Percentiles rank a stretch among this genome's conserved stretches.
These are phyloP conservation scores for Verticillium longisporum DNA, from an alignment of 2,329 filamentous ascomycete species.

Conservation along the genomic window DNA sequence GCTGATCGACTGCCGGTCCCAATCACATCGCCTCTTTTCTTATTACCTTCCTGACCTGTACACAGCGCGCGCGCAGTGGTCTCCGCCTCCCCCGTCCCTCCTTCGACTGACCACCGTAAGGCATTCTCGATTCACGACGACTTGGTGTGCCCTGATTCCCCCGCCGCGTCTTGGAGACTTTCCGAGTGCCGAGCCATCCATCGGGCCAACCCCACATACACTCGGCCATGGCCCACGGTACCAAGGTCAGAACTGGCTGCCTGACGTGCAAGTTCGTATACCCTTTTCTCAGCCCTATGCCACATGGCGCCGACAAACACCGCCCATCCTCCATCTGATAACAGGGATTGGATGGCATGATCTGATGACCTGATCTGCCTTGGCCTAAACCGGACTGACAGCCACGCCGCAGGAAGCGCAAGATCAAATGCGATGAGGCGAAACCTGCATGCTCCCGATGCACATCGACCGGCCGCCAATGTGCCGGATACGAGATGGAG, in stretches of 20 bases:
- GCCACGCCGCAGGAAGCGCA: conserved; percentile 35
- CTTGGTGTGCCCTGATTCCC: too few relatives aligned
- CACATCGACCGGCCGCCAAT: conserved; percentile 45
- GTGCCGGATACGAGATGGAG: not conserved
- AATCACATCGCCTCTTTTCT: not conserved
- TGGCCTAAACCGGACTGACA: not conserved
- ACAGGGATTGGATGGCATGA: not conserved
- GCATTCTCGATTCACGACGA: too few relatives aligned
- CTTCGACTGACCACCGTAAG: too few relatives aligned
- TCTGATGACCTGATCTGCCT: too few relatives aligned
- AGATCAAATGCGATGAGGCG: conserved; percentile 51
- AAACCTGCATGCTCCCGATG: conserved; percentile 47
- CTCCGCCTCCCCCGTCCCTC: too few relatives aligned
- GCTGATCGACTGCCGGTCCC: not conserved
- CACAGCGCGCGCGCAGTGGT: too few relatives aligned
- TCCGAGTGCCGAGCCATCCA: not conserved
- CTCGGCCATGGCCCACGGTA: not conserved
- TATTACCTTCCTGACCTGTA: too few relatives aligned
- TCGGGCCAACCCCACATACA: not conserved
- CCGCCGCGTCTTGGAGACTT: not conserved
- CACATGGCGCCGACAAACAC: not conserved
- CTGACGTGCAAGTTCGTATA: conserved; percentile 46
- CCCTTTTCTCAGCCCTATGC: conserved; percentile 16
- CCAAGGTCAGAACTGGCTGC: conserved; percentile 41
- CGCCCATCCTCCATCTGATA: not conserved